These are phyloP conservation scores for Hypoxylon rickii DNA, from an alignment of 495 filamentous ascomycete genomes.

Conservation along the genomic window DNA sequence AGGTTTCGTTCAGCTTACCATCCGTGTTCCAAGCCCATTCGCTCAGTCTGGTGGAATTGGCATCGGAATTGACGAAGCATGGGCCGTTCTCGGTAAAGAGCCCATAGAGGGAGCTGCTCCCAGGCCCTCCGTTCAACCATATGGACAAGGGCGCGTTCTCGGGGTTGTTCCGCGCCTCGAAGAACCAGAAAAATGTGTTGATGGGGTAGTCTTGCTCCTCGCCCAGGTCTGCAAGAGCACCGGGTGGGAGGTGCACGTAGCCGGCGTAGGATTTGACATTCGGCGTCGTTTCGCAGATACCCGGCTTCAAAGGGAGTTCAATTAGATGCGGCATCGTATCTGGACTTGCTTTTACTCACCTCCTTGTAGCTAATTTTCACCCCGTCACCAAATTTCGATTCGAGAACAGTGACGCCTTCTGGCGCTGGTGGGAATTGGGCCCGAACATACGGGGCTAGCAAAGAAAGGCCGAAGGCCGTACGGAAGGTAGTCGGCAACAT, in stretches of 20 bases:
- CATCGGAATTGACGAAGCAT: conserved; percentile 41
- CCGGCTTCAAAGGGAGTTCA: conserved; percentile 31
- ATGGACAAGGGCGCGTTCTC: conserved; percentile 47
- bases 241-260: conserved; percentile 39
- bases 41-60: conserved; percentile 38
- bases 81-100: conserved; percentile 41
- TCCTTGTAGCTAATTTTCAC: conserved; percentile 69
- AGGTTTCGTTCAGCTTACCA: conserved; percentile 20
- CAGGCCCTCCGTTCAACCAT: conserved; percentile 41
- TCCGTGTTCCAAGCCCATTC: conserved; percentile 43
- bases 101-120: conserved; percentile 36
- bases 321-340: background rate
- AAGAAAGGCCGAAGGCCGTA: conserved; percentile 14
- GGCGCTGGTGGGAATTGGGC: conserved; percentile 62
- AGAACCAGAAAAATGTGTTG: conserved; percentile 46
- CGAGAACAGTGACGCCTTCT: conserved; percentile 56
- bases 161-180: conserved; percentile 46
- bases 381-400: conserved; percentile 62
- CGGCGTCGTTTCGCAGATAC: conserved; percentile 41
- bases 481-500: conserved; percentile 12
- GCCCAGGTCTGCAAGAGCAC: conserved; percentile 33
- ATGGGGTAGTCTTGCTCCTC: conserved; percentile 37
- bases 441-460: conserved; percentile 1
- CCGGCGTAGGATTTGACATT: conserved; percentile 41
- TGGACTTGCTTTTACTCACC: conserved; percentile 41